phyloP scores from a whole-genome alignment of 2,329 filamentous ascomycete genomes.

The Aspergillus viridinutans region DNA sequence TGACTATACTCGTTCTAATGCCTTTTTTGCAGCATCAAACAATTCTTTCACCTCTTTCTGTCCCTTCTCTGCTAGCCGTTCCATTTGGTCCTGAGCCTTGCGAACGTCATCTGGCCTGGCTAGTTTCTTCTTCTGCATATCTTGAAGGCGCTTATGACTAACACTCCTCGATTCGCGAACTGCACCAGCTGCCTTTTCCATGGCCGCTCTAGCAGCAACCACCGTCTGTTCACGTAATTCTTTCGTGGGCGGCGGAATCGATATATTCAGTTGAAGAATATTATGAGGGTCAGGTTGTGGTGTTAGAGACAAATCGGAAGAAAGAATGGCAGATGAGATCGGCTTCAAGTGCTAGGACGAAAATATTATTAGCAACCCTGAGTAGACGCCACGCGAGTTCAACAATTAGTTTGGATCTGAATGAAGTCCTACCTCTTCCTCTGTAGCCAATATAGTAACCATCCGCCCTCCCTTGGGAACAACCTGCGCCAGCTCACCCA shows the following conservation, averaged over 20 bases:
- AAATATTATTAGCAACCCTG: not conserved
- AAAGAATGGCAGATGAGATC: constrained; percentile 39
- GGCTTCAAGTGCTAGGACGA: constrained; percentile 41
- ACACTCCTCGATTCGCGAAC: constrained; percentile 41
- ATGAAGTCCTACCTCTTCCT: constrained; percentile 53
- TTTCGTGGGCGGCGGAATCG: constrained; percentile 45
- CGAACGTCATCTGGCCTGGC: constrained; percentile 43
- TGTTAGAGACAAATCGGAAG: constrained; percentile 41
- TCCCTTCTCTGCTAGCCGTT: constrained; percentile 44
- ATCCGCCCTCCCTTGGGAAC: constrained; percentile 59
- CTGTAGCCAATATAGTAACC: constrained; percentile 60
- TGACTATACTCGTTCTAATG: constrained; percentile 30
- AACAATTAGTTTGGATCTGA: not conserved
- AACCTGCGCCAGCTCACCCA: constrained; percentile 64
- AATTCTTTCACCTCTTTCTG: constrained; percentile 45
- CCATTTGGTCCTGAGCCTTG: constrained; percentile 46
- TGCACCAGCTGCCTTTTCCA: constrained; percentile 38
- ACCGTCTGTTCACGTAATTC: constrained; percentile 43
- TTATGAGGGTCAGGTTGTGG: constrained; percentile 43
- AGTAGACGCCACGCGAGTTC: not conserved
- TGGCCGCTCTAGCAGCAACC: constrained; percentile 37
- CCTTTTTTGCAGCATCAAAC: constrained; percentile 40
- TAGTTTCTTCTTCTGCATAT: constrained; percentile 41
- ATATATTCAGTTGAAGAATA: constrained; percentile 41
- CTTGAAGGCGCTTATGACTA: constrained; percentile 44